Conservation (phyloP, 352 stramenopile species). For the Pythium apleroticum region DNA sequence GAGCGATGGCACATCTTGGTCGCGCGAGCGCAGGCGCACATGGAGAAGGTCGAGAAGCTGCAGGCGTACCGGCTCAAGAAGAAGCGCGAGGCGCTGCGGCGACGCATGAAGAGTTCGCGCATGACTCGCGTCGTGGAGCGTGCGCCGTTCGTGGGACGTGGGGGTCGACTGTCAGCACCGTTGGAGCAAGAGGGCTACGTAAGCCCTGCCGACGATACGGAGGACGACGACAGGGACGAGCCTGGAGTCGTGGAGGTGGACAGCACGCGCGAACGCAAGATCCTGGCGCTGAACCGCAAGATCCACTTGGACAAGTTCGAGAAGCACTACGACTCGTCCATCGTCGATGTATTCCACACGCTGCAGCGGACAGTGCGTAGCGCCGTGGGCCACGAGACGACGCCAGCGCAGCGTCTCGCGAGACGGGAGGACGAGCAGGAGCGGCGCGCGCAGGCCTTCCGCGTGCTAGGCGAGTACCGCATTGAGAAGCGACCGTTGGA, state of each 20-base stretch:
- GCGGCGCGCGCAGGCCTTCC: conserved; percentile 52
- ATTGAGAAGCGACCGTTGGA: conserved; percentile 29
- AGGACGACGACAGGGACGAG: conserved; percentile 28
- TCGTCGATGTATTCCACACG: conserved; percentile 54
- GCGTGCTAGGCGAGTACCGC: conserved; percentile 48
- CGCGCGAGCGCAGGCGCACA: conserved; percentile 45
- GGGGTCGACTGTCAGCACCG: background rate
- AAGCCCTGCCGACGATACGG: background rate
- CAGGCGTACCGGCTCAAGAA: conserved; percentile 54
- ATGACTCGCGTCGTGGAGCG: conserved; percentile 14
- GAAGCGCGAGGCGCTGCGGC: conserved; percentile 25
- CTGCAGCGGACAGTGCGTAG: conserved; percentile 41
- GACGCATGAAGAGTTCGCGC: conserved; percentile 3
- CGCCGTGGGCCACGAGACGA: conserved; percentile 49
- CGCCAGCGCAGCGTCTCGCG: conserved; percentile 48
- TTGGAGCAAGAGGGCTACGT: background rate
- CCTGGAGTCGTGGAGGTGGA: conserved; percentile 18
- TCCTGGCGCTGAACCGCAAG: conserved; percentile 50
- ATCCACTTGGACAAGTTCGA: conserved; percentile 54
- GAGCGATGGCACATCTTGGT: conserved; percentile 62
- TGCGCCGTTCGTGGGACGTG: conserved; percentile 5
- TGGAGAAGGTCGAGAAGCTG: conserved; percentile 65
- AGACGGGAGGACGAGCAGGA: conserved; percentile 54
- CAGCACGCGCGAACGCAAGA: conserved; percentile 55
- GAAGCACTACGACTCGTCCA: conserved; percentile 63